Base-by-base conservation (phyloP, 2,329 filamentous ascomycete species). In the Fusarium udum region DNA sequence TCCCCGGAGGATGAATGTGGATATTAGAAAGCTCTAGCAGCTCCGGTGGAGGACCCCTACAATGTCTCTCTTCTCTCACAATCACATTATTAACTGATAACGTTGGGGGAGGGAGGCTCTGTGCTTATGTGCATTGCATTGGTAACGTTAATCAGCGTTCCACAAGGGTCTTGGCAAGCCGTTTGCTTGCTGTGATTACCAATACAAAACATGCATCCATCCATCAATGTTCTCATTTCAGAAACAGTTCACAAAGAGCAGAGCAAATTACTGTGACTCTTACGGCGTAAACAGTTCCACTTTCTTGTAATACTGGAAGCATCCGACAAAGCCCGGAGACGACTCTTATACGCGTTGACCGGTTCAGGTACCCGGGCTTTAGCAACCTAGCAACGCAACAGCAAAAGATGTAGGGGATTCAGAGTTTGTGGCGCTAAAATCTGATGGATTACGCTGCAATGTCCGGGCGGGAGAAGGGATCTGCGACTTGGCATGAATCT, bases 361-460 rank as follows among this genome's bases (percentile, higher is more conserved):
- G 46, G 45, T 34, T 51, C 43, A 67, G 62, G 62, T 42, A 67
- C 62, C 61, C 37, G 51, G 32, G 37, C 26, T 59, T 58, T 59
- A 48, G 61, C 40, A 34, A 20, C 16, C 49, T 59, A 48, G 61
- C 40, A 34, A 20, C 16, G 40, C 40, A 26, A 24, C 37, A 37
- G 22, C 20, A 22, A 28, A 10, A 39, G 9, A 55, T 60, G 6
- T 7, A 32, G 24, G 4, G 22, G 22, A 34, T 60, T 40, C 15
- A 56, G 9, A 53, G n/a, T 26, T 20, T 58, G 16, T 28, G 31
- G 37, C 32, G 46, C 57, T 69, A 69, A 73, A 73, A 45, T 60
- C 66, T 70, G 70, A 59, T 26, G 31, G 49, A 58, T 63, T 71
- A 73, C 43, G 49, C 51, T 69, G 24, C 34, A 64, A 69, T 64